phyloP scores from a whole-genome alignment of 768 basidiomycete species.

The Piloderma croceum region DNA sequence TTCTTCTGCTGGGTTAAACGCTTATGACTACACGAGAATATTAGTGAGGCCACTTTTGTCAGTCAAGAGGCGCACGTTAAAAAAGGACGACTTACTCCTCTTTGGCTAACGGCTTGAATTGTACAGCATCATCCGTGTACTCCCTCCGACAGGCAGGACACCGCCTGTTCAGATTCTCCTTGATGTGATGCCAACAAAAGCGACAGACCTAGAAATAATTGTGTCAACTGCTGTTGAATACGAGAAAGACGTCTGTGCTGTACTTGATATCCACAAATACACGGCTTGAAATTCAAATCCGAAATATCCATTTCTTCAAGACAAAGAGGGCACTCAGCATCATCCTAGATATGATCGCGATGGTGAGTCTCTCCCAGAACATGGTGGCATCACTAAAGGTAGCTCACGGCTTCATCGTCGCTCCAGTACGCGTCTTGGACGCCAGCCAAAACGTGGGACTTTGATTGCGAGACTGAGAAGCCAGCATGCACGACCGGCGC shows the following conservation, averaged over 20 bases:
- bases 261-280: constrained; percentile 97
- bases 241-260: constrained; percentile 6
- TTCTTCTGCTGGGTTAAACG: constrained; percentile 94
- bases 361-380: constrained; percentile 11
- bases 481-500: constrained; percentile 70
- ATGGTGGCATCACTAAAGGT: constrained; percentile 9
- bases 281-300: constrained; percentile 98
- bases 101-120: constrained; percentile 91
- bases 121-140: constrained; percentile 88
- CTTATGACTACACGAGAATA: constrained; percentile 62
- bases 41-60: constrained; percentile 8
- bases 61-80: constrained; percentile 6
- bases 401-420: constrained; percentile 77
- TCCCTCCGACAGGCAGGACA: constrained; percentile 94
- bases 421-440: constrained; percentile 97
- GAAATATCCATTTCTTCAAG: constrained; percentile 98
- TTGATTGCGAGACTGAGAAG: constrained; percentile 69
- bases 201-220: constrained; percentile 77
- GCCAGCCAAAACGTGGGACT: constrained; percentile 81
- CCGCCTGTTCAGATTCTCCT: constrained; percentile 89
- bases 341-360: constrained; percentile 58
- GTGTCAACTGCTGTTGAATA: constrained; percentile 5
- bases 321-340: constrained; percentile 96
- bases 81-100: constrained; percentile 71
- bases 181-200: constrained; percentile 99